A percentile compares a stretch with the other conserved stretches of the same genome.
phyloP scores from a whole-genome alignment of 1,284 basidiomycete genomes.

The Ceratobasidium sp. region DNA sequence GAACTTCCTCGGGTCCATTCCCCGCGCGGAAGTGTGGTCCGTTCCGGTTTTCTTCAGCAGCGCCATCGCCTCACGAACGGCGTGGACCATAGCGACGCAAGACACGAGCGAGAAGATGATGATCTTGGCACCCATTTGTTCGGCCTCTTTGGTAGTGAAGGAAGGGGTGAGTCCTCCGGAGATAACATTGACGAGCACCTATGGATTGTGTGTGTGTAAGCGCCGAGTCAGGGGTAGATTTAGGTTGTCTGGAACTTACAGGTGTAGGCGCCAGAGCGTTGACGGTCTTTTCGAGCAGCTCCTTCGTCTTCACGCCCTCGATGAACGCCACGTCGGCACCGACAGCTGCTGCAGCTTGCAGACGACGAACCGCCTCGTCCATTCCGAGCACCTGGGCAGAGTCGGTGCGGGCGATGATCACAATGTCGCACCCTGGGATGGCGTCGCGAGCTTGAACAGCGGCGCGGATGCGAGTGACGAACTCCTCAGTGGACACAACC shows the following conservation, averaged over 20 bases:
- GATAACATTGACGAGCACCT: constrained; percentile 78
- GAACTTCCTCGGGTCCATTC: constrained; percentile 83
- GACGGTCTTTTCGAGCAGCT: constrained; percentile 74
- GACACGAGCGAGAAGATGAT: constrained; percentile 81
- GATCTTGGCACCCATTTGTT: constrained; percentile 77
- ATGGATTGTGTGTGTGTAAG: neutral
- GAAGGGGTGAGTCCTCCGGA: constrained; percentile 81
- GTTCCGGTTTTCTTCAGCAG: constrained; percentile 81
- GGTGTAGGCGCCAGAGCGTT: constrained; percentile 77
- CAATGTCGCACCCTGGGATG: constrained; percentile 78
- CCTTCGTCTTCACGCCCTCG: constrained; percentile 80
- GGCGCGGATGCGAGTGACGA: constrained; percentile 79
- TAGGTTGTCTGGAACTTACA: constrained; percentile 50
- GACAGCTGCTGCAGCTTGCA: constrained; percentile 78
- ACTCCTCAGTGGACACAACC: constrained; percentile 82
- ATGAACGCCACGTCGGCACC: constrained; percentile 89
- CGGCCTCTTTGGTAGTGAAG: constrained; percentile 76
- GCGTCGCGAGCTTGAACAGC: constrained; percentile 79
- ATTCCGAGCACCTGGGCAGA: constrained; percentile 83
- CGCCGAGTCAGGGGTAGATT: neutral
- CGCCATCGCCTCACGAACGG: constrained; percentile 77
- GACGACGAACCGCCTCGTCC: constrained; percentile 79
- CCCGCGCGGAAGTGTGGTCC: constrained; percentile 74
- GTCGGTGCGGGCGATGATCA: constrained; percentile 86
- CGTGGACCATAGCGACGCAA: constrained; percentile 79